Evolutionary conservation across 805 yeast species (phyloP), one percentile per base, ranked within the genome.

Genomic region (Spencermartinsiella europaea): DNA sequence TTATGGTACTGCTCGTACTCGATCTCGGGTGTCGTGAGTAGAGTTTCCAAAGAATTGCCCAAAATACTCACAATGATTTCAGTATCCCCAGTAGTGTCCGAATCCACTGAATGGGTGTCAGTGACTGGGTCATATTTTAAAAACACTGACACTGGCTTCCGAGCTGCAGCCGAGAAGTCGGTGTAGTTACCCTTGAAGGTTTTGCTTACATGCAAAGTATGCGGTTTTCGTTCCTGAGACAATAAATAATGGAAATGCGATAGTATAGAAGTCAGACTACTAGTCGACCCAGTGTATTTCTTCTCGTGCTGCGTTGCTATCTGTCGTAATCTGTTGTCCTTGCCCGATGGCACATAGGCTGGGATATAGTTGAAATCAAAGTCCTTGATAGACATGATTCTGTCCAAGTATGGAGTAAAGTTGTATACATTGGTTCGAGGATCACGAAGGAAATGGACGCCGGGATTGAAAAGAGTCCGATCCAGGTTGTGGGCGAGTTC

Each of bases 221-320:
- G 75, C n/a, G 72, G 77, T 1, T 75, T 77, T 44, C 85, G 69
- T 49, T 69, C 71, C 55, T 82, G 80, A 5, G 87, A 79, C 34
- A 93, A 60, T 7, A 86, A 66, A 49, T 72, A 73, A 65, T 93
- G 96, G 48, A 91, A 69, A 42, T 89, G 95, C 2, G 81, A 71
- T 38, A 91, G 71, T 0, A 81, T 66, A 1, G 81, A 73, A 0
- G 98, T 90, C 85, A 91, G 76, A 1, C 96, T 85, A 16, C 95
- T 85, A 0, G 98, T 89, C 1, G 96, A 88, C 1, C 95, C 85
- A 48, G 76, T 77, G 60, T 73, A 91, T 46, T 63, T 60, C 25
- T 50, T 50, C 15, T 58, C 54, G 5, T 59, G 22, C 14, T 62
- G 51, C 5, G 56, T 53, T 0, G 91, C 81, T 7, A 83, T 62